phyloP scores from a whole-genome alignment of 192 early-diverging fungal species.

The Thamnidium elegans region DNA sequence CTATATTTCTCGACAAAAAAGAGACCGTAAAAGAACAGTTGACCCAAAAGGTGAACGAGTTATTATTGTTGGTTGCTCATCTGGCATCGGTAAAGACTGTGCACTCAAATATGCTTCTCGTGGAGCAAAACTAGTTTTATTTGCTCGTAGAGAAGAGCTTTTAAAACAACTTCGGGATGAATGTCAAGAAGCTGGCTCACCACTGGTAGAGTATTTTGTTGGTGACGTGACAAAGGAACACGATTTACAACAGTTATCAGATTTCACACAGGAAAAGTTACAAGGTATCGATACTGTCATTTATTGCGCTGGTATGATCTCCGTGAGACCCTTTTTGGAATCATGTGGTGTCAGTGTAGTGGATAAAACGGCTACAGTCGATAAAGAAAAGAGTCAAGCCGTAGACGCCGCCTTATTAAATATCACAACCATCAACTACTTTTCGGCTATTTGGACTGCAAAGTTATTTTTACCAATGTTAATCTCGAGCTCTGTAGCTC shows the following conservation, averaged over 20 bases:
- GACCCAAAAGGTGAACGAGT: slow-evolving; percentile 38
- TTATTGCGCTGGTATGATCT: slow-evolving; percentile 74
- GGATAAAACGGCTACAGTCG: slow-evolving; percentile 18
- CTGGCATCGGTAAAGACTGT: slow-evolving; percentile 69
- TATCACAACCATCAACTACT: slow-evolving; percentile 59
- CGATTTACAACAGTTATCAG: slow-evolving; percentile 45
- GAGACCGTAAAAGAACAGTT: no score
- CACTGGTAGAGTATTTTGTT: slow-evolving; percentile 29
- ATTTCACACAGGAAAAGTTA: slow-evolving; percentile 31
- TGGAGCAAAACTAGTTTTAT: slow-evolving; percentile 60
- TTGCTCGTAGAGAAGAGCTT: slow-evolving; percentile 55
- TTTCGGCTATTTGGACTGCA: slow-evolving; percentile 51
- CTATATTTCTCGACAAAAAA: no score
- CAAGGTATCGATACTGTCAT: slow-evolving; percentile 66
- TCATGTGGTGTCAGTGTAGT: slow-evolving; percentile 46
- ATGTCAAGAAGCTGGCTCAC: slow-evolving; percentile 35
- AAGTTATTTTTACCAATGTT: slow-evolving; percentile 56
- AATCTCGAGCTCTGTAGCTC: slow-evolving; percentile 36
- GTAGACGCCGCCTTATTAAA: slow-evolving; percentile 35
- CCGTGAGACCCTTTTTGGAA: slow-evolving; percentile 65
- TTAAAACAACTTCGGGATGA: slow-evolving; percentile 49
- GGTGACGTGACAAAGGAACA: slow-evolving; percentile 58
- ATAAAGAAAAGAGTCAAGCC: slow-evolving; percentile 15
- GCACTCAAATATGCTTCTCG: slow-evolving; percentile 66
- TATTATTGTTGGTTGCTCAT: slow-evolving; percentile 75